Conservation (phyloP, 2,329 filamentous ascomycete species). For the Alternaria sp. region DNA sequence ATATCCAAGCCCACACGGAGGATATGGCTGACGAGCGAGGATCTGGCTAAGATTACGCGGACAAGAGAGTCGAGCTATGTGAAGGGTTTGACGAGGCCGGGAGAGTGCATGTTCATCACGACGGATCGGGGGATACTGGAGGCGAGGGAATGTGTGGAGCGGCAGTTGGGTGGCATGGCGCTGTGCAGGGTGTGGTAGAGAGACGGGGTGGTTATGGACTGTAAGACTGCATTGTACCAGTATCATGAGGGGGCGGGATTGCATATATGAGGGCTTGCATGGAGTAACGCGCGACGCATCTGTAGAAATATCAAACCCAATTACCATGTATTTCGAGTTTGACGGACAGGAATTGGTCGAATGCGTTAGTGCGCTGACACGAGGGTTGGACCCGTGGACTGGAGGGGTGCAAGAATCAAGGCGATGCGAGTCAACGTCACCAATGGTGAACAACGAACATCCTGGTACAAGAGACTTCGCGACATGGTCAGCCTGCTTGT, state of each 20-base stretch:
- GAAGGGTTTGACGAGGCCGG: constrained; percentile 74
- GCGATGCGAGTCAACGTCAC: constrained; percentile 8
- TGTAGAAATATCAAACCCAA: constrained; percentile 10
- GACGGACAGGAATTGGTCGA: background rate
- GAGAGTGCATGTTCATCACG: constrained; percentile 81
- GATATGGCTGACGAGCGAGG: constrained; percentile 68
- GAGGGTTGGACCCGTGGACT: background rate
- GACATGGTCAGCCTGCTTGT: background rate
- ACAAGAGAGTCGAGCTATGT: constrained; percentile 72
- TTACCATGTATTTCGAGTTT: background rate
- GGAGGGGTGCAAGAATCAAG: background rate
- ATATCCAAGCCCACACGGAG: constrained; percentile 77
- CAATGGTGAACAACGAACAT: background rate
- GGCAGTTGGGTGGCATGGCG: constrained; percentile 79
- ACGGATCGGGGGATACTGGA: constrained; percentile 83
- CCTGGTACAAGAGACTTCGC: background rate
- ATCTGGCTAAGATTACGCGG: constrained; percentile 70
- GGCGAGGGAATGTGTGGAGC: constrained; percentile 79
- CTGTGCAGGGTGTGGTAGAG: constrained; percentile 69
- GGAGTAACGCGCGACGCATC: constrained; percentile 2
- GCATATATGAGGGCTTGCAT: background rate
- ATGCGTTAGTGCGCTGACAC: background rate
- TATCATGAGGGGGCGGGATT: background rate
- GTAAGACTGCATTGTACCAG: constrained; percentile 11
- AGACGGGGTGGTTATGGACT: constrained; percentile 2